Conservation (phyloP, 1,284 basidiomycete genomes). For the Leccinum fallax region DNA sequence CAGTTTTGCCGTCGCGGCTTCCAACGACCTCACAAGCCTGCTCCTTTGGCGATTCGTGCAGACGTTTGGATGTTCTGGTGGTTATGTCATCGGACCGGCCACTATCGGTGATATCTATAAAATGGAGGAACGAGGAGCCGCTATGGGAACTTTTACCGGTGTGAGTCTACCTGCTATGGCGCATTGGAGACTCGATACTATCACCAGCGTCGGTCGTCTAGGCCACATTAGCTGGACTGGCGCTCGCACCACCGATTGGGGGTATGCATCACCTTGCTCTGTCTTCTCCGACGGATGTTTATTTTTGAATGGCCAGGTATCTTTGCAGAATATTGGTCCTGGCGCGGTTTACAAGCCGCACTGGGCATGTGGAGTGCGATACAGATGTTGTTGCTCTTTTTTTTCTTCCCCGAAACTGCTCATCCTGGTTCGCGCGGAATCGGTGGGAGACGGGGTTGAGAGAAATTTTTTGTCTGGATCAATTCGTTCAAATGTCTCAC, state of each 20-base stretch:
- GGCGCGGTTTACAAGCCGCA: slow-evolving; percentile 66
- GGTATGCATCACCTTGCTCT: slow-evolving; percentile 29
- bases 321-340: slow-evolving; percentile 59
- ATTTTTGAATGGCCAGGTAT: slow-evolving; percentile 35
- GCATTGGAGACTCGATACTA: no score
- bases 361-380: slow-evolving; percentile 49
- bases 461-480: slow-evolving; percentile 48
- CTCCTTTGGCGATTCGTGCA: slow-evolving; percentile 52
- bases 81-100: slow-evolving; percentile 49
- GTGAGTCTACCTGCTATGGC: slow-evolving; percentile 29
- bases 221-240: slow-evolving; percentile 48
- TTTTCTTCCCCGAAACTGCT: slow-evolving; percentile 73
- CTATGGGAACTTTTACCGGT: slow-evolving; percentile 49
- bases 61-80: slow-evolving; percentile 43
- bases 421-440: slow-evolving; percentile 53
- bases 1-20: slow-evolving; percentile 45
- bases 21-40: slow-evolving; percentile 37
- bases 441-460: slow-evolving; percentile 39
- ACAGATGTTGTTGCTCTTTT: slow-evolving; percentile 46
- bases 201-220: slow-evolving; percentile 15
- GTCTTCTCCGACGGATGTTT: not conserved
- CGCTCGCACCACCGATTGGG: slow-evolving; percentile 47
- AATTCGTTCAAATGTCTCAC: slow-evolving; percentile 61
- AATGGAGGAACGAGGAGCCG: slow-evolving; percentile 48
- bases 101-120: slow-evolving; percentile 52